Base-by-base conservation (phyloP, 192 early-diverging fungal species). In the Podila verticillata region DNA sequence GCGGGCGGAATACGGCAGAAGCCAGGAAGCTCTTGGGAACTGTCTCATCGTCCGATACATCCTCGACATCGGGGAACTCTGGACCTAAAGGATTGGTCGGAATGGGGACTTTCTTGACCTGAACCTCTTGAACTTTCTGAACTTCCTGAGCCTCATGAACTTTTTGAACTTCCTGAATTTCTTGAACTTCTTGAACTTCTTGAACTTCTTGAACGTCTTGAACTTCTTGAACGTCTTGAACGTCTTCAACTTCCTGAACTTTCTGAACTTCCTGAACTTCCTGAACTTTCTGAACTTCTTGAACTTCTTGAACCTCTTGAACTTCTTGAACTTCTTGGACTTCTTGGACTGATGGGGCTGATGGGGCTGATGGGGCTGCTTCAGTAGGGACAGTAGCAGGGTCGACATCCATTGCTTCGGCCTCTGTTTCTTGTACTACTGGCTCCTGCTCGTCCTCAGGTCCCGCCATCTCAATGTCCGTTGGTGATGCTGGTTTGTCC, bases 1-100 rank as follows among this genome's bases (percentile, higher is more conserved):
- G 77, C 2, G 77, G 77, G 1, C 77, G 77, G 56, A 80, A 80
- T 7, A 80, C 44, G 2, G 51, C 77, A 30, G 70, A 80, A 0
- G 69, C 54, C 22, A 62, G 61, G 2, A 22, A 10, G 26, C 39
- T 56, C 35, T 35, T 57, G 17, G 61, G 30, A 22, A 62, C 26
- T 51, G 48, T 35, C 19, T n/a, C 47, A 4, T 65, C 74, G 32
- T 75, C 60, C 17, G 48, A 31, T 34, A 51, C 66, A 12, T 69
- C 66, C 29, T 39, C 61, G 1, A 47, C 12, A 5, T 75, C 65
- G 5, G 61, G 59, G 34, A 63, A 30, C 3, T 58, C 61, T 31
- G 59, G 24, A 13, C 29, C 34, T 31, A 60, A 24, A 28, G 28
- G 59, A 54, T 54, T 54, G 24, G 24, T 1, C 9, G 51, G 51